Evolutionary conservation across 2,329 filamentous ascomycete genomes (phyloP), one percentile per base, ranked within the genome.

Genomic region (Onygenales sp.): DNA sequence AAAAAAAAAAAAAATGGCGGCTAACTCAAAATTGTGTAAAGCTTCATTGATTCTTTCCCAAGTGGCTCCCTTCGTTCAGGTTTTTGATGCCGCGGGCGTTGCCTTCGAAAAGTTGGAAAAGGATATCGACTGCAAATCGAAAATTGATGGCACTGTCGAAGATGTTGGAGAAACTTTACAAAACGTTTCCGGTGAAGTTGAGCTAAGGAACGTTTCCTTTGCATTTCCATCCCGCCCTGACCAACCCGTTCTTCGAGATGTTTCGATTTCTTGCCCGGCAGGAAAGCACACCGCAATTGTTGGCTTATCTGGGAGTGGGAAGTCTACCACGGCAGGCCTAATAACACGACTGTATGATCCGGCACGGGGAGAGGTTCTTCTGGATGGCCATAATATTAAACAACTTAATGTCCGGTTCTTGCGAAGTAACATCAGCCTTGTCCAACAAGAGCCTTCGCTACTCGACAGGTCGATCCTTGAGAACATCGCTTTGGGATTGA

Each of bases 211-310:
- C 17, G 67, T 73, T 36, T 67, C 64, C 7, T 72, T 72, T 54
- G 61, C 85, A 91, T 55, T 68, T 55, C 61, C 65, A 5, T 68
- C 66, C 1, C 58, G 67, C 42, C 63, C 66, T 9, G 63, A 66
- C 39, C 59, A 60, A 9, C 57, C 55, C 11, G 65, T 67, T 3
- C 58, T 69, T 10, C 54, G 63, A 13, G 56, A 63, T 27, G 55
- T 70, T 42, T 85, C 75, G 49, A 77, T 95, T 1, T 70, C 78
- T 0, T 83, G 93, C 41, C 86, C 87, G 2, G 85, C 87, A 2
- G 87, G 88, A 31, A 91, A 92, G 72, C 88, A 85, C 27, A 92
- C 89, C 0, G 90, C 90, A 1, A 74, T 95, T 1, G 90, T 95
- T 3, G 75, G 74, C 7, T 70, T 73, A 13, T 72, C 75, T 14